Percentiles rank a stretch among this genome's conserved stretches.
phyloP scores from a whole-genome alignment of 1,284 basidiomycete genomes.

The Moesziomyces globuligerus region DNA sequence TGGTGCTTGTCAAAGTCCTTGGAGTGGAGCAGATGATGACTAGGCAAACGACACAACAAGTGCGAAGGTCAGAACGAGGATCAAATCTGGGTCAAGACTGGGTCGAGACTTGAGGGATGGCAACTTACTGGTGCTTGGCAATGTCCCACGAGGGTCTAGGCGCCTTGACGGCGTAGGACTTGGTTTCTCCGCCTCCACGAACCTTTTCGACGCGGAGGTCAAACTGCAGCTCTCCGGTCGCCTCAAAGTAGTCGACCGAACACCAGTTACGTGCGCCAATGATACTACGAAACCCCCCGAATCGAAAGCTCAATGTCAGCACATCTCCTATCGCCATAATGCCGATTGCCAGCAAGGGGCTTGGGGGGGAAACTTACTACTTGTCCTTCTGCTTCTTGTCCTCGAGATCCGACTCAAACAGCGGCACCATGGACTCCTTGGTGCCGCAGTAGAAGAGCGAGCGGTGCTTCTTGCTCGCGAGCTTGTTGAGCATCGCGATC shows the following conservation, averaged over 20 bases:
- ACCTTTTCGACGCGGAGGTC: constrained; percentile 81
- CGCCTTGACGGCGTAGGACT: constrained; percentile 57
- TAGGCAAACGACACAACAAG: neutral
- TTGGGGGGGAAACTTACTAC: too few species aligned
- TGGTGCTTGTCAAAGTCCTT: constrained; percentile 41
- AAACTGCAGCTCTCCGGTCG: constrained; percentile 79
- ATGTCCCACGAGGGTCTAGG: constrained; percentile 53
- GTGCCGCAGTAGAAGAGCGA: constrained; percentile 68
- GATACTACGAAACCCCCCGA: constrained; percentile 69
- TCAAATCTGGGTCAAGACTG: too few species aligned
- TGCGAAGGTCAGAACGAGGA: neutral
- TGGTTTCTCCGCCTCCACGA: constrained; percentile 56
- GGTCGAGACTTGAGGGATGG: too few species aligned
- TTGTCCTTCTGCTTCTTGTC: constrained; percentile 76
- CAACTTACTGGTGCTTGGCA: constrained; percentile 20
- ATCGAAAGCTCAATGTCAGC: constrained; percentile 1
- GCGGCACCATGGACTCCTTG: constrained; percentile 80
- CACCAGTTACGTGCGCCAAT: constrained; percentile 93
- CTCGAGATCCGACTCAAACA: constrained; percentile 82
- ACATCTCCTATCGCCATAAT: too few species aligned
- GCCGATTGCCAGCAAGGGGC: too few species aligned
- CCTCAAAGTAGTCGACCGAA: constrained; percentile 75
- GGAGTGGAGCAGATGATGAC: constrained; percentile 33
- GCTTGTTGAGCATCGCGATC: constrained; percentile 80
- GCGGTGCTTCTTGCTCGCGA: constrained; percentile 82